Evolutionary conservation across 306 rosid genomes (phyloP).

Genomic region (Quercus engelmannii): DNA sequence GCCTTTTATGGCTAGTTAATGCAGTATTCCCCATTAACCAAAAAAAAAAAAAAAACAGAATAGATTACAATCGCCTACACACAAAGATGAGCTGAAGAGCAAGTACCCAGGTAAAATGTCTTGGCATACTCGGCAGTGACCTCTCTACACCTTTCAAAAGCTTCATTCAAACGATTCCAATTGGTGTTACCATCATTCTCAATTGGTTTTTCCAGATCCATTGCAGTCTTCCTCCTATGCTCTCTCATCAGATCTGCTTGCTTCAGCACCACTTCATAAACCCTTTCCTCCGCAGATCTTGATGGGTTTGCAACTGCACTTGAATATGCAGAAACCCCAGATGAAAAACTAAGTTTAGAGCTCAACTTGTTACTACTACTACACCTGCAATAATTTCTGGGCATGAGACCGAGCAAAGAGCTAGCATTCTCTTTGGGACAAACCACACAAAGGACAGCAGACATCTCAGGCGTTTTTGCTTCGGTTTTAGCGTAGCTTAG

Average conservation of each 20-base stretch:
- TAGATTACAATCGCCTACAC: not conserved
- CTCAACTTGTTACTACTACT: slow-evolving; percentile 1
- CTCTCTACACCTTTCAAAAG: slow-evolving; percentile 82
- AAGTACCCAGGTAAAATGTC: slow-evolving; percentile 78
- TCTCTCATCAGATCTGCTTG: slow-evolving; percentile 78
- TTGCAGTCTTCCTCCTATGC: not conserved
- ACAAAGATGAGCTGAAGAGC: not conserved
- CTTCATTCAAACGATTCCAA: slow-evolving; percentile 56
- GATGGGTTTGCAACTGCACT: slow-evolving; percentile 53
- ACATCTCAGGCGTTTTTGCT: slow-evolving; percentile 35
- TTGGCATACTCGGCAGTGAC: slow-evolving; percentile 96
- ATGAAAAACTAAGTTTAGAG: slow-evolving; percentile 40
- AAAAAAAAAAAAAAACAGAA: not conserved
- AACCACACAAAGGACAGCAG: slow-evolving; percentile 60
- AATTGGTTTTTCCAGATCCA: slow-evolving; percentile 30
- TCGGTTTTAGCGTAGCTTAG: too few species aligned
- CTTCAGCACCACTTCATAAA: slow-evolving; percentile 78
- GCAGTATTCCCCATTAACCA: too few species aligned
- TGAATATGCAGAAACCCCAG: slow-evolving; percentile 41
- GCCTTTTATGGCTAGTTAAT: too few species aligned
- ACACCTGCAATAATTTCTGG: slow-evolving; percentile 10
- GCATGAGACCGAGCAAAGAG: slow-evolving; percentile 35
- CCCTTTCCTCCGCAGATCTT: slow-evolving; percentile 75
- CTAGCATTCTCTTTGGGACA: slow-evolving; percentile 52
- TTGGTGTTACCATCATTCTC: slow-evolving; percentile 36